These are phyloP conservation scores for Aspergillus versicolor DNA, from an alignment of 2,329 filamentous ascomycete species.

Conservation along the genomic window DNA sequence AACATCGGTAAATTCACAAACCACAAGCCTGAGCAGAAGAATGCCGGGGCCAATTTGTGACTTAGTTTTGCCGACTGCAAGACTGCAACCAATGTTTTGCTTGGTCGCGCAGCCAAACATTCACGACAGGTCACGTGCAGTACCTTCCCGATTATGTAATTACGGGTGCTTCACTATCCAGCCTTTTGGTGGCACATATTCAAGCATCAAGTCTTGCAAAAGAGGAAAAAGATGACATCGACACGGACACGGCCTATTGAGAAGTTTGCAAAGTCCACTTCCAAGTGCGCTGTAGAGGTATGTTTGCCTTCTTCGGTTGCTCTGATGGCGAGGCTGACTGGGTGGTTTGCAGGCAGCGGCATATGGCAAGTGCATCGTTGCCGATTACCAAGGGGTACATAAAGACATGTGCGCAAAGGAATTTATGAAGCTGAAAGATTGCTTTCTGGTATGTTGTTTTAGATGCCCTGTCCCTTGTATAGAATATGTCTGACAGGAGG, in stretches of 20 bases:
- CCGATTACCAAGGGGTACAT: constrained; percentile 84
- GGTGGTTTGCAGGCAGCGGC: constrained; percentile 62
- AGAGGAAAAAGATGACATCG: constrained; percentile 38
- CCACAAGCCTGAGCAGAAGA: constrained; percentile 4
- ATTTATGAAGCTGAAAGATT: constrained; percentile 82
- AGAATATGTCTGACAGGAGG: constrained; percentile 11
- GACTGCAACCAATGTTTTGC: constrained; percentile 13
- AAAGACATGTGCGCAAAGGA: constrained; percentile 88
- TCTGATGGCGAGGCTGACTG: not conserved
- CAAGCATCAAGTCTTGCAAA: not conserved
- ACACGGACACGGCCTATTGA: constrained; percentile 63
- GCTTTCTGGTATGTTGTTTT: constrained; percentile 67
- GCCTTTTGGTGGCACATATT: not conserved
- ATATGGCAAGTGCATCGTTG: constrained; percentile 89
- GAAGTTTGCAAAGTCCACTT: constrained; percentile 64
- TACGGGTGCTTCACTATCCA: not conserved
- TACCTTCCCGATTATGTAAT: constrained; percentile 17
- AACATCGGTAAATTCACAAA: constrained; percentile 10
- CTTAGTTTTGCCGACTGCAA: constrained; percentile 9
- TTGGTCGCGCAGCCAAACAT: constrained; percentile 21
- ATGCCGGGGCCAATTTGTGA: not conserved
- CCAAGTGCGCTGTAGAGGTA: constrained; percentile 67
- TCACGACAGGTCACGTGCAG: constrained; percentile 13
- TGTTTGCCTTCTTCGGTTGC: constrained; percentile 6
- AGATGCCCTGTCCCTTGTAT: not conserved